Evolutionary conservation across 805 yeast species (phyloP), one percentile per base, ranked within the genome.

Genomic region (Candida pini): DNA sequence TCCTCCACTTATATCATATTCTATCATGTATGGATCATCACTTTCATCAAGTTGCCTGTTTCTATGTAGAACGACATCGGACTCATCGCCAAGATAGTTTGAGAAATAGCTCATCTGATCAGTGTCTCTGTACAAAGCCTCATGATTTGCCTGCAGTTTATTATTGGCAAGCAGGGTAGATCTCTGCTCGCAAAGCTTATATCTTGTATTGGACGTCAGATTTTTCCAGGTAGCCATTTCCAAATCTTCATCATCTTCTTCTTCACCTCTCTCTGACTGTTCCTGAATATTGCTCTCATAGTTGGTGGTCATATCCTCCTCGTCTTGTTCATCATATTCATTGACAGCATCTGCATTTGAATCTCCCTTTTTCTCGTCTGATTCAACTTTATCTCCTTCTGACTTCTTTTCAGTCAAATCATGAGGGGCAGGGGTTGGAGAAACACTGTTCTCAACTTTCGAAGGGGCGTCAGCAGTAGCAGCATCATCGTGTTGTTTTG

Each of bases 161-260:
- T 68, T 63, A 13, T 73, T 71, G 15, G 70, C 73, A 51, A 90
- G 88, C 30, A 87, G 59, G 3, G 69, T 73, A 0, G 84, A 69
- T 45, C 97, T 70, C 37, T 71, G 69, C 18, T 76, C 60, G 50
- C 95, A 80, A 41, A 84, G 72, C 34, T 81, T 79, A 12, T 90
- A 86, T 38, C 96, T 64, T 0, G 82, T 72, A 41, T 81, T 81
- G 0, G 95, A 83, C 0, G 92, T 87, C 26, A 80, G 59, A n/a
- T 74, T 73, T 47, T 82, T 81, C 97, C 97, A 89, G 1, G 85
- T 76, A 34, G 81, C 81, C 30, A 78, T 60, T 48, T 88, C 96
- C 23, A 83, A 69, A 51, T 85, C 95, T 36, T 78, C 84, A 32
- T 76, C 81, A 35, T 76, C 82, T 18, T 71, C 71, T 10, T 58